Conservation (phyloP, 441 rosid species). For the Aquilaria agallochum region DNA sequence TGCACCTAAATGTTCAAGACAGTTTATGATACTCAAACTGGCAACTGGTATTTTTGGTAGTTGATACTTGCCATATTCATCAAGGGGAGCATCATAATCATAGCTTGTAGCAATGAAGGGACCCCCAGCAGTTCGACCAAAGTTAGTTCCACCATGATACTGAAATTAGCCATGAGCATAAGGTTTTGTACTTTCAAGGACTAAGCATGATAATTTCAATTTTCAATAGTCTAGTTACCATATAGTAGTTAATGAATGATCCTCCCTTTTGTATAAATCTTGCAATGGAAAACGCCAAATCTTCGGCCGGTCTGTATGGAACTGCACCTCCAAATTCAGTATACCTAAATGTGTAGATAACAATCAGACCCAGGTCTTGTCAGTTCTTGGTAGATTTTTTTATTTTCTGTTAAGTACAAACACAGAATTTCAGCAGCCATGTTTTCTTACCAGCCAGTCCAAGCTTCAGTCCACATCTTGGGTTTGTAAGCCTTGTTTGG, state of each 20-base stretch:
- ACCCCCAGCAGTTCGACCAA: slow-evolving; percentile 98
- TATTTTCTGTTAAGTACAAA: slow-evolving; percentile 1
- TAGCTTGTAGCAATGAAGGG: slow-evolving; percentile 98
- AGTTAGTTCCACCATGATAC: slow-evolving; percentile 99
- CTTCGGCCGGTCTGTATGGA: slow-evolving; percentile 96
- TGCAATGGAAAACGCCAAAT: slow-evolving; percentile 93
- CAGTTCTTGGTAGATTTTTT: slow-evolving; percentile 7
- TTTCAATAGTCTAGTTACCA: slow-evolving; percentile 44
- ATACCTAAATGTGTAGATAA: slow-evolving; percentile 44
- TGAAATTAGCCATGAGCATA: slow-evolving; percentile 26
- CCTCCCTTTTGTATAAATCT: slow-evolving; percentile 97
- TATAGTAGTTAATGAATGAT: slow-evolving; percentile 85
- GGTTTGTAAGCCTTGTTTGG: slow-evolving; percentile 95
- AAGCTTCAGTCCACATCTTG: slow-evolving; percentile 99
- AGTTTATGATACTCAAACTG: background rate
- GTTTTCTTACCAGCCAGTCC: slow-evolving; percentile 90
- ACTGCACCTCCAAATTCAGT: slow-evolving; percentile 95
- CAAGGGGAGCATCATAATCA: slow-evolving; percentile 97
- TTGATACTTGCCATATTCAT: slow-evolving; percentile 71
- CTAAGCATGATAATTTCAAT: slow-evolving; percentile 8
- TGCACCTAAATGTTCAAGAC: background rate
- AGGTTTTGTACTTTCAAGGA: slow-evolving; percentile 14
- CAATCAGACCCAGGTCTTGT: background rate
- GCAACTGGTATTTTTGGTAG: background rate
- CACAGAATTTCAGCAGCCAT: slow-evolving; percentile 3